Percentiles rank a stretch among this genome's conserved stretches.
These are phyloP conservation scores for Eucalyptus erythrocorys DNA, from an alignment of 345 rosid genomes.

Conservation along the genomic window DNA sequence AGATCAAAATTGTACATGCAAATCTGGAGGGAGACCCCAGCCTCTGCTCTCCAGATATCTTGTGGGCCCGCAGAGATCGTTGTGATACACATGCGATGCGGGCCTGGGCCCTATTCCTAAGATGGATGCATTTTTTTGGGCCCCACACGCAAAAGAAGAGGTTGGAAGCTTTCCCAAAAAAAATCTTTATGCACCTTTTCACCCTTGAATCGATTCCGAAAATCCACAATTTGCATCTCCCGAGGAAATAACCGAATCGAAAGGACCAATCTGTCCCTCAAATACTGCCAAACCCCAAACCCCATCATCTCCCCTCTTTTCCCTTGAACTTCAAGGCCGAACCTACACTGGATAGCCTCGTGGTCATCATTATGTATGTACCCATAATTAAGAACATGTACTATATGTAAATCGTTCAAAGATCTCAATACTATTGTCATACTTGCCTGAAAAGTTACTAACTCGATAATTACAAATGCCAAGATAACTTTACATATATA, in stretches of 20 bases:
- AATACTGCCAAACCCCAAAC: background rate
- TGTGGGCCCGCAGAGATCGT: background rate
- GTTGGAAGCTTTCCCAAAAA: background rate
- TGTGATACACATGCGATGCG: background rate
- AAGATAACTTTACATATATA: background rate
- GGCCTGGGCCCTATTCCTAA: background rate
- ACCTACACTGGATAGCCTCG: background rate
- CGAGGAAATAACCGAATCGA: background rate
- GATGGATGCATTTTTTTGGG: background rate
- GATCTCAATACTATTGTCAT: background rate
- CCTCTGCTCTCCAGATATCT: background rate
- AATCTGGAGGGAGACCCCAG: background rate
- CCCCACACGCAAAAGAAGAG: background rate
- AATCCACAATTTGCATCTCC: background rate
- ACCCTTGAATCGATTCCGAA: background rate
- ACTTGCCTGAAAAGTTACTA: background rate
- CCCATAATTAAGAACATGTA: too few relatives aligned
- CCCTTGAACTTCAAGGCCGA: too few relatives aligned
- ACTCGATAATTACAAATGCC: too few relatives aligned
- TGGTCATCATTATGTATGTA: background rate
- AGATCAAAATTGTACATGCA: background rate
- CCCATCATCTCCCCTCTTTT: background rate
- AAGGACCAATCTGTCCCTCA: background rate
- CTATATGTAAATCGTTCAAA: fast-evolving
- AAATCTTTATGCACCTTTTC: background rate